phyloP scores from a whole-genome alignment of 176 grass and related monocot species.

The Musa beccarii region DNA sequence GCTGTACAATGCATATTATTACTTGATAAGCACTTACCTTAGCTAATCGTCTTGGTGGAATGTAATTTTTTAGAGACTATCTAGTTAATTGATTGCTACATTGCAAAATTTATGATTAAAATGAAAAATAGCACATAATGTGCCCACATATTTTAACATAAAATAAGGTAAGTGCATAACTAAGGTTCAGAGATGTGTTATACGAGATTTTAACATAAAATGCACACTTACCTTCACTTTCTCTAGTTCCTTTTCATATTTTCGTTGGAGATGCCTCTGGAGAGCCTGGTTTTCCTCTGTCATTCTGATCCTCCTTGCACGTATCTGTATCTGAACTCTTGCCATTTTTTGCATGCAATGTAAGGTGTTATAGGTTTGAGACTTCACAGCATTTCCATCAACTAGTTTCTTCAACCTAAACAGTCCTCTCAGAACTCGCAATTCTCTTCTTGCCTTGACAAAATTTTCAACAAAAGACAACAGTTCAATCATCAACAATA shows the following conservation, averaged over 20 bases:
- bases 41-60: no score
- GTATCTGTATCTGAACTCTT: conserved; percentile 74
- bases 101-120: no score
- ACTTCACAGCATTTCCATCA: conserved; percentile 67
- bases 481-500: neutral
- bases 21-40: no score
- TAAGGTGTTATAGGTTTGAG: conserved; percentile 65
- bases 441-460: conserved; percentile 67
- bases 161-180: no score
- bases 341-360: conserved; percentile 57
- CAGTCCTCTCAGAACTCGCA: conserved; percentile 65
- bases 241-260: conserved; percentile 61
- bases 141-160: no score
- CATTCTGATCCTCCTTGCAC: conserved; percentile 64
- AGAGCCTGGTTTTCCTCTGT: conserved; percentile 78
- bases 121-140: no score
- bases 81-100: no score
- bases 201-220: neutral
- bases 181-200: neutral
- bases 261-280: conserved; percentile 71
- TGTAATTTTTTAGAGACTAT: no score
- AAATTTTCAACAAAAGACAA: neutral
- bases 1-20: no score
- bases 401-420: conserved; percentile 70
- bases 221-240: conserved; percentile 55